Percentiles rank a stretch among this genome's conserved stretches.
Evolutionary conservation across 345 rosid genomes (phyloP).

Genomic region (Eucalyptus curtisii): DNA sequence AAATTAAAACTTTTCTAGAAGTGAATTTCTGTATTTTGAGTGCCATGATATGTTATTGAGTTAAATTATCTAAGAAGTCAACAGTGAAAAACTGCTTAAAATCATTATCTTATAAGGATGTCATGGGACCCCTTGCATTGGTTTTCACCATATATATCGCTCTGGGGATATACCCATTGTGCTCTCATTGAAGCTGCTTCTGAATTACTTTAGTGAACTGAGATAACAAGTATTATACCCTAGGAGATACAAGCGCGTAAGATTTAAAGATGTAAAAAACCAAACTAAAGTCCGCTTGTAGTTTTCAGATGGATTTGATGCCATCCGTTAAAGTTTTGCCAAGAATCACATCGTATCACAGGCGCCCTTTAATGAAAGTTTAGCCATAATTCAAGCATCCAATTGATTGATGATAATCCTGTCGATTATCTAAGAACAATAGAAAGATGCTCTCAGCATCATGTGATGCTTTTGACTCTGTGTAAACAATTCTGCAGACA

Average conservation of each 20-base stretch:
- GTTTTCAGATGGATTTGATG: not conserved
- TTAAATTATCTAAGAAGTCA: not conserved
- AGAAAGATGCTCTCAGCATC: not conserved
- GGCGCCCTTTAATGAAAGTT: not conserved
- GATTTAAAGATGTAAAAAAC: not conserved
- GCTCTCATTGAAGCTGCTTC: not conserved
- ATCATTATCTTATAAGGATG: not conserved
- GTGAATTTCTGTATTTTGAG: not conserved
- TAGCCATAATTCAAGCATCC: not conserved
- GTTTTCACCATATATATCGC: not conserved
- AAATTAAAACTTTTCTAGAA: not conserved
- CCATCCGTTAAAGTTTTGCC: not conserved
- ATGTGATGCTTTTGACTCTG: not conserved
- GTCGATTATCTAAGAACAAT: not conserved
- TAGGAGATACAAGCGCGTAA: not conserved
- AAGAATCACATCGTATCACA: not conserved
- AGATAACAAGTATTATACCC: not conserved
- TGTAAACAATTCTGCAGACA: constrained; percentile 32
- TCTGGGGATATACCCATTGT: not conserved
- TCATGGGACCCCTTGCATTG: not conserved
- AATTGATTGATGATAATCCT: not conserved
- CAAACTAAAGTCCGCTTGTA: not conserved
- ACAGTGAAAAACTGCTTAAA: not conserved
- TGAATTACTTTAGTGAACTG: not conserved
- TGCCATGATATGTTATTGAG: not conserved